Evolutionary conservation across 805 yeast species (phyloP), one percentile per base, ranked within the genome.

Genomic region (Metschnikowia arizonensis): DNA sequence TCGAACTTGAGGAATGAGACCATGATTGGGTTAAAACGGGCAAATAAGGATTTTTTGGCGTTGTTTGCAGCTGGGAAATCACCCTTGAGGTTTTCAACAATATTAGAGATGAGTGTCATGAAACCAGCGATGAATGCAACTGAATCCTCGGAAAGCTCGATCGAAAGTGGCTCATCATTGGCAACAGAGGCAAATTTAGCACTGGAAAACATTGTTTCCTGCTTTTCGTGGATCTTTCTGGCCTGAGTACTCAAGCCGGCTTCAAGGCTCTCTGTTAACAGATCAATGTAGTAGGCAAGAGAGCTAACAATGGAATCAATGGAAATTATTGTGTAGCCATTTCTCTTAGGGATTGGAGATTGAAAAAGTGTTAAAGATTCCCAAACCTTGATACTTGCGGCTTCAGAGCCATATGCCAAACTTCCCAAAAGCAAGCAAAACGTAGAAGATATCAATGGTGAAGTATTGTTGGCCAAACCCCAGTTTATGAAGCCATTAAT

Each of bases 401-500:
- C 75, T 18, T 73, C 73, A 2, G 73, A 67, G n/a, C 85, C 83
- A 15, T 75, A 72, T 0, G 93, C 74, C 32, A 91, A 69, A 5
- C 93, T 83, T 2, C 95, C 82, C 46, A 91, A 69, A 74, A 91
- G 77, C 46, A 88, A 73, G 52, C 90, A 81, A 56, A 83, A 88
- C 0, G 95, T 78, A 0, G 98, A 85, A 42, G 88, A 78, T 68
- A 89, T 87, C 40, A 88, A 69, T 8, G 91, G 83, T 12, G 88
- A 88, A 1, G 74, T 67, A 49, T 82, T 88, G 56, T 86, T 82
- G 48, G 79, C 81, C 2, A 93, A 73, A 0, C 95, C 95, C 98
- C 98, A 93, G 45, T 78, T 79, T 33, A 91, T 70, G 53, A 93
- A 90, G 0, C 96, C 97, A 57, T 79, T 74, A 1, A 88, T 70